phyloP scores from a whole-genome alignment of 106 monocot genomes.

The Gastrodia elata region DNA sequence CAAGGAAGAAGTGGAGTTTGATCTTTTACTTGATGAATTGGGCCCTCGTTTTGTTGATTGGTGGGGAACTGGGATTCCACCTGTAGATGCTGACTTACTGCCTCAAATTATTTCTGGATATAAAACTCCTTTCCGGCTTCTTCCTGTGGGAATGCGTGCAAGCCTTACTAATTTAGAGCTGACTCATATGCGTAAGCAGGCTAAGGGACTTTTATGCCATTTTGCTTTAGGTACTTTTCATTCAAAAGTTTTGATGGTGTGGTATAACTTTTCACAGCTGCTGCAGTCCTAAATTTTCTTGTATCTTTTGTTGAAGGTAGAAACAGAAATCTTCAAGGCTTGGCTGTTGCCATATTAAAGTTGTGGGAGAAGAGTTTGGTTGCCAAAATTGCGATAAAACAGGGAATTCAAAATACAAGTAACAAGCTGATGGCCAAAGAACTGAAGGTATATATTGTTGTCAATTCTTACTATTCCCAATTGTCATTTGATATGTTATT shows the following conservation, averaged over 20 bases:
- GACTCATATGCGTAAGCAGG: slow-evolving; percentile 81
- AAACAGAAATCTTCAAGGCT: slow-evolving; percentile 88
- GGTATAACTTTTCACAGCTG: slow-evolving; percentile 9
- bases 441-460: slow-evolving; percentile 48
- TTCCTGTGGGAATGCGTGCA: slow-evolving; percentile 84
- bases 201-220: slow-evolving; percentile 79
- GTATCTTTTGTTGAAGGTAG: slow-evolving; percentile 63
- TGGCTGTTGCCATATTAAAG: slow-evolving; percentile 86
- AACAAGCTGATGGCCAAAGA: slow-evolving; percentile 98
- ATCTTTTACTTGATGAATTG: slow-evolving; percentile 63
- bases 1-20: slow-evolving; percentile 74
- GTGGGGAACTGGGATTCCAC: slow-evolving; percentile 93
- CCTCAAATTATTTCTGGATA: slow-evolving; percentile 79
- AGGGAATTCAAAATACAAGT: slow-evolving; percentile 95
- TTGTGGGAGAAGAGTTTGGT: slow-evolving; percentile 92
- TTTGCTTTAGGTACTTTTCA: slow-evolving; percentile 81
- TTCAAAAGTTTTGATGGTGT: not conserved
- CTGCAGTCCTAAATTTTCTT: not conserved
- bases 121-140: slow-evolving; percentile 77
- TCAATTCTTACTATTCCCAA: not conserved
- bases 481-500: slow-evolving; percentile 1
- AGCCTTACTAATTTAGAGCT: slow-evolving; percentile 83
- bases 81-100: slow-evolving; percentile 93
- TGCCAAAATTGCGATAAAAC: slow-evolving; percentile 95
- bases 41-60: slow-evolving; percentile 97